Evolutionary conservation across 306 rosid species (phyloP), one percentile per base, ranked within the genome.

Genomic region (Acacia acuminata): DNA sequence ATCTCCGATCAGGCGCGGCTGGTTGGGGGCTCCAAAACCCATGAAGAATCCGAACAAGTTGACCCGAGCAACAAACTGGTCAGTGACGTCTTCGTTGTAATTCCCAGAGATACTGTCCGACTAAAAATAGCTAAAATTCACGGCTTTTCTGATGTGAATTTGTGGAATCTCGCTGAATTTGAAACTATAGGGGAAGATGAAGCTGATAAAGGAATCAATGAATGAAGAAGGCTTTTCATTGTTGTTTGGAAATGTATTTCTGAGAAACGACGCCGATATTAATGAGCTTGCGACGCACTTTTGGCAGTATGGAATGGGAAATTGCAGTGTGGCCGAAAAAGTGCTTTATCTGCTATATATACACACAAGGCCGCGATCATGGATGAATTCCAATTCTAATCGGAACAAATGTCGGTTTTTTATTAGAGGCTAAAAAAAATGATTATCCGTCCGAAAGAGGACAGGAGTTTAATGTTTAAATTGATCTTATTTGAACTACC

Each of bases 1-100:
- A 76, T 94, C 89, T 3, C 97, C 99, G 56, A 94, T 82, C 78
- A 89, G 51, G 16, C 97, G 90, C 56, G 80, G 10, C 69, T 76
- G 88, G 79, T 24, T 58, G 51, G 56, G 72, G 15, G 81, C 84
- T 10, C 77, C 75, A 16, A 81, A 77, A 78, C 91, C 97, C 94
- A 93, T 95, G 68, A 38, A 30, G 63, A 53, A 75, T 45, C 32
- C 84, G 60, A 77, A 70, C 82, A 71, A 38, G 82, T 53, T 45
- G 76, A 66, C 78, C 75, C 9, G 44, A 68, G 40, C 38, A 45
- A 20, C 74, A 69, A 69, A 78, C 70, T 75, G 86, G 82, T 83
- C 78, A 63, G 17, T 4, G 16, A 72, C 40, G 27, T 44, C 4
- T 67, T 67, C 7, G 61, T 43, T 17, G 48, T 40, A 19, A 5